These are phyloP conservation scores for Rutstroemia sp. DNA, from an alignment of 2,329 filamentous ascomycete species.

Conservation along the genomic window DNA sequence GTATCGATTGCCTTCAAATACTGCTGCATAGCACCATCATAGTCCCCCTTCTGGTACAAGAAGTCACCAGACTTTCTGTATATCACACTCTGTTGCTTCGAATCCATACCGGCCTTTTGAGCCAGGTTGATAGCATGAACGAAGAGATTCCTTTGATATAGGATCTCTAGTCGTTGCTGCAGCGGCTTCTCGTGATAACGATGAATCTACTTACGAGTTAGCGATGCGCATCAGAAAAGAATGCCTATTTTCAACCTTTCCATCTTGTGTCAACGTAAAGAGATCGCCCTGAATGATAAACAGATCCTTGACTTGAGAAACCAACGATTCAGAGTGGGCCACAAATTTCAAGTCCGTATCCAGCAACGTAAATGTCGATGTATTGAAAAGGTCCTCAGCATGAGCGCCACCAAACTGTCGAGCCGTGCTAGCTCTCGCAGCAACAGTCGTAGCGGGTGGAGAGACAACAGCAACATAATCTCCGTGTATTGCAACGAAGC, in stretches of 20 bases:
- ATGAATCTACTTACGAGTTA: slow-evolving; percentile 56
- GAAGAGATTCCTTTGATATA: slow-evolving; percentile 92
- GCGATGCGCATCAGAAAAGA: slow-evolving; percentile 10
- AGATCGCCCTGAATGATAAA: slow-evolving; percentile 88
- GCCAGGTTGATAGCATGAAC: slow-evolving; percentile 87
- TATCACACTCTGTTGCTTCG: slow-evolving; percentile 79
- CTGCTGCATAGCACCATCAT: slow-evolving; percentile 97
- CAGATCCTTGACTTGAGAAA: slow-evolving; percentile 70
- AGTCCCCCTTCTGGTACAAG: slow-evolving; percentile 90
- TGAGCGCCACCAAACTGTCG: slow-evolving; percentile 65
- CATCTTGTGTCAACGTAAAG: slow-evolving; percentile 83
- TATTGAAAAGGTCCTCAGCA: slow-evolving; percentile 74
- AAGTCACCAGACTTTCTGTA: slow-evolving; percentile 92
- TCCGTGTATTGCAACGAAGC: slow-evolving; percentile 66
- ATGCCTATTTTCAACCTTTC: slow-evolving; percentile 57
- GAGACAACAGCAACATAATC: slow-evolving; percentile 86
- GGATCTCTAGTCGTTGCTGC: slow-evolving; percentile 82
- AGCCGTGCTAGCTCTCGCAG: slow-evolving; percentile 45
- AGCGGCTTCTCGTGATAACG: slow-evolving; percentile 87
- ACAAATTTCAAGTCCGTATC: slow-evolving; percentile 87
- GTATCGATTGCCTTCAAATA: slow-evolving; percentile 95
- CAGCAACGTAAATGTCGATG: slow-evolving; percentile 82
- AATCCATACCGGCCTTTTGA: slow-evolving; percentile 77
- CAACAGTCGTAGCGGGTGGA: slow-evolving; percentile 49
- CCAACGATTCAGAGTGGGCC: slow-evolving; percentile 78